Evolutionary conservation across 164 flowering plant genomes (phyloP).

Genomic region (Protea cynaroides): DNA sequence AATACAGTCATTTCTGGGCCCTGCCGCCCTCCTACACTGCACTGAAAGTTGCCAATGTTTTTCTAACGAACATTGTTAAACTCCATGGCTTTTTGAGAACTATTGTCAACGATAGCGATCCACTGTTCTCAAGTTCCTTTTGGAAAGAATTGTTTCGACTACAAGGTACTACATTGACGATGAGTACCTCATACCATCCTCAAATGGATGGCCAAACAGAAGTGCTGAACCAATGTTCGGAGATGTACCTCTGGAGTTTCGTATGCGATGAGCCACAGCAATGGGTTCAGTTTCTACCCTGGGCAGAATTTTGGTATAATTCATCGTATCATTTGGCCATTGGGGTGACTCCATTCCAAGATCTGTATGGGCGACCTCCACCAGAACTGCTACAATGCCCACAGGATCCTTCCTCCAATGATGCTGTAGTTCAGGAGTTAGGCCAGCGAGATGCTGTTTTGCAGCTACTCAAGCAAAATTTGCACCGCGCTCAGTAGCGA

Average conservation of each 20-base stretch:
- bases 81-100: neutral
- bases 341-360: neutral
- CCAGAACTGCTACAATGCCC: too few relatives aligned
- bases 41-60: neutral
- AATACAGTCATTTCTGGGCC: neutral
- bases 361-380: neutral
- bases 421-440: neutral
- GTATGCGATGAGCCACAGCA: neutral
- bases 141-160: neutral
- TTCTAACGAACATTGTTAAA: too few relatives aligned
- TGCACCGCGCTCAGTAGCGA: neutral
- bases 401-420: neutral
- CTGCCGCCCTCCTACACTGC: neutral
- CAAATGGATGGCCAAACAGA: neutral
- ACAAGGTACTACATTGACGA: neutral
- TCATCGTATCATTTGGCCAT: too few relatives aligned
- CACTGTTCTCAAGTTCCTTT: neutral
- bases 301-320: neutral
- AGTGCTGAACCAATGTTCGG: neutral
- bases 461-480: neutral
- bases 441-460: neutral
- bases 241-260: neutral
- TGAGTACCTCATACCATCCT: neutral
- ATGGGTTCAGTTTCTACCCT: neutral
- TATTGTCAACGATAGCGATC: neutral